Conservation (phyloP, 495 filamentous ascomycete genomes). For the Trichoderma asperelloides region DNA sequence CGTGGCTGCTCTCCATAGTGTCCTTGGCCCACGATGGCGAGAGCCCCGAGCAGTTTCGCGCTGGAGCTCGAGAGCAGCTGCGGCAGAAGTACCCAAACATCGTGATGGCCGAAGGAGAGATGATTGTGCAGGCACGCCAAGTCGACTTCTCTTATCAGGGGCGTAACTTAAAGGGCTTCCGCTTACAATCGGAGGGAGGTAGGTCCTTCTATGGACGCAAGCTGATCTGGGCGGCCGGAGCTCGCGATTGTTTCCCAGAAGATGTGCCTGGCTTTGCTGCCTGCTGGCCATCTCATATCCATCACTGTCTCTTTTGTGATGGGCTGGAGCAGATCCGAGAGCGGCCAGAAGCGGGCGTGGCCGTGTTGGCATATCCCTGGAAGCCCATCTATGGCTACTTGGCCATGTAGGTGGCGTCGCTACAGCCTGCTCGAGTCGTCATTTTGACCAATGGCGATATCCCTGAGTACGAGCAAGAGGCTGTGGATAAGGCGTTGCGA, state of each 20-base stretch:
- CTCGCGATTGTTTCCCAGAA: not conserved
- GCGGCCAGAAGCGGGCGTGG: not conserved
- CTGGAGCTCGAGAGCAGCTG: not conserved
- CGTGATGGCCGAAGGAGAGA: not conserved
- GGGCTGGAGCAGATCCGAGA: not conserved
- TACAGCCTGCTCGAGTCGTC: not conserved
- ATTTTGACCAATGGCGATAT: not conserved
- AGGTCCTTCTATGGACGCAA: not conserved
- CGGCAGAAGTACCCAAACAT: not conserved
- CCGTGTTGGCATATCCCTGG: not conserved
- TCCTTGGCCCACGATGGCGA: not conserved
- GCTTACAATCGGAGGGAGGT: not conserved
- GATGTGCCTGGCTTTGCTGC: not conserved
- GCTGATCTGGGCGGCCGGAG: not conserved
- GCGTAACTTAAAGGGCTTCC: not conserved
- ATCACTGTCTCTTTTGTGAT: not conserved
- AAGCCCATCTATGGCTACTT: not conserved
- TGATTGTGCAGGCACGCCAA: not conserved
- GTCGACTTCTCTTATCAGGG: not conserved
- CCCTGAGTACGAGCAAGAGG: not conserved
- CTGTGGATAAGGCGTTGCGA: not conserved
- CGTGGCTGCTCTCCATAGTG: not conserved
- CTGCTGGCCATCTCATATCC: not conserved
- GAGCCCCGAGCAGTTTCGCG: not conserved
- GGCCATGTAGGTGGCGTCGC: not conserved